These are phyloP conservation scores for Wickerhamiella parazyma DNA, from an alignment of 805 yeast species.

Conservation along the genomic window DNA sequence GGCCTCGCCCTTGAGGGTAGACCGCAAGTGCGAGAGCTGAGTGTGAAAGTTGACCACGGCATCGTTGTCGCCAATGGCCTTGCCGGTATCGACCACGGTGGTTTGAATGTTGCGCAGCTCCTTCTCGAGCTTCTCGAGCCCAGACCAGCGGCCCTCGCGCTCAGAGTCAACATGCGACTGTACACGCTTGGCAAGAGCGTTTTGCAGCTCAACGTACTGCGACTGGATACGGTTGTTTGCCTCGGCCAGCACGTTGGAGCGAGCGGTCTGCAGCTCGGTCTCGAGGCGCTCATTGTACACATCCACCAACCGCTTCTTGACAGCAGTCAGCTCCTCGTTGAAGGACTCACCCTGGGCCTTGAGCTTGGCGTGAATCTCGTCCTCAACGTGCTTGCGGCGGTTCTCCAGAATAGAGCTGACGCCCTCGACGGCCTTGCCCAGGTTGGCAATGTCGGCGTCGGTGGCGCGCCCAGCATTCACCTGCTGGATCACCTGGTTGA, in stretches of 20 bases:
- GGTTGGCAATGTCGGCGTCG: slow-evolving; percentile 26
- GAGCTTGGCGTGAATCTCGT: slow-evolving; percentile 8
- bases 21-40: slow-evolving; percentile 32
- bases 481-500: slow-evolving; percentile 18
- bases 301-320: slow-evolving; percentile 21
- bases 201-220: slow-evolving; percentile 54
- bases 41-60: slow-evolving; percentile 31
- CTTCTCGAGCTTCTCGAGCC: slow-evolving; percentile 45
- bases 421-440: slow-evolving; percentile 3
- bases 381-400: slow-evolving; percentile 10
- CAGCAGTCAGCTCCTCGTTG: slow-evolving; percentile 17
- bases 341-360: slow-evolving; percentile 24
- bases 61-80: slow-evolving; percentile 29
- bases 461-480: slow-evolving; percentile 15
- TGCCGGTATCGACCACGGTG: slow-evolving; percentile 28
- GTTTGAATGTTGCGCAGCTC: slow-evolving; percentile 43
- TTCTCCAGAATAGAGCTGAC: background rate
- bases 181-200: slow-evolving; percentile 48
- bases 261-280: slow-evolving; percentile 55
- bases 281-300: slow-evolving; percentile 46
- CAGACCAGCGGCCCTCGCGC: slow-evolving; percentile 65
- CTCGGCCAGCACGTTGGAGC: slow-evolving; percentile 48
- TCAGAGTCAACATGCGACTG: slow-evolving; percentile 50
- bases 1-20: slow-evolving; percentile 30
- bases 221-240: slow-evolving; percentile 61